Conservation (phyloP, 768 basidiomycete genomes). For the Mycena leptocephala region DNA sequence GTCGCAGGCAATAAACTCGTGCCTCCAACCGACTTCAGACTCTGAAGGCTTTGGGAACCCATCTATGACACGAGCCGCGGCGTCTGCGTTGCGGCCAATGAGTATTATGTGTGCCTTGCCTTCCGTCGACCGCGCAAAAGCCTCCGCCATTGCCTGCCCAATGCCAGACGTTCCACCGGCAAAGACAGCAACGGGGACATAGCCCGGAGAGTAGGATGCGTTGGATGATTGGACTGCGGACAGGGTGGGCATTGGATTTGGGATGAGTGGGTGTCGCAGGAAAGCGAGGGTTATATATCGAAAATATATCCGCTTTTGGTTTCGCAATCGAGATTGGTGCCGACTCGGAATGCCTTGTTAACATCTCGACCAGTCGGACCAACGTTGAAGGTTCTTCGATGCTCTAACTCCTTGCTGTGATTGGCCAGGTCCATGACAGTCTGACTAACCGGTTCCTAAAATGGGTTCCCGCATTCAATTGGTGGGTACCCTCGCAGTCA, state of each 20-base stretch:
- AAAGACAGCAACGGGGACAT: conserved; percentile 31
- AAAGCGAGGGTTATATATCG: not conserved
- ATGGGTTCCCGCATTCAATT: too few species aligned
- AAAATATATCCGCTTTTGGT: too few species aligned
- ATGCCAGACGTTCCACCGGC: conserved; percentile 36
- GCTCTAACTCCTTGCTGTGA: too few species aligned
- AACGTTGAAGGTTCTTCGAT: too few species aligned
- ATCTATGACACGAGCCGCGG: conserved; percentile 36
- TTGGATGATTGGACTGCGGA: conserved; percentile 34
- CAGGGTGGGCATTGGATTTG: conserved; percentile 33
- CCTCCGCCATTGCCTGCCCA: conserved; percentile 51
- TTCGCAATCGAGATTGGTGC: too few species aligned
- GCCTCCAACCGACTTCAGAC: conserved; percentile 16
- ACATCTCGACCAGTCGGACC: too few species aligned
- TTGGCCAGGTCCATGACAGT: too few species aligned
- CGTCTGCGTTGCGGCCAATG: conserved; percentile 51
- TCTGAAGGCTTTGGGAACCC: conserved; percentile 31
- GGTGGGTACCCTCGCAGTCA: too few species aligned
- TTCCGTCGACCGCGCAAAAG: conserved; percentile 50
- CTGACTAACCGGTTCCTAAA: too few species aligned
- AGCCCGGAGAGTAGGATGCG: conserved; percentile 18
- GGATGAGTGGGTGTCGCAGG: not conserved
- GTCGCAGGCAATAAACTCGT: conserved; percentile 55
- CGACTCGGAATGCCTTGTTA: too few species aligned
- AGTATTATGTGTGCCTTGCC: conserved; percentile 44